Base-by-base conservation (phyloP, 306 rosid species). In the Acacia crassicarpa region DNA sequence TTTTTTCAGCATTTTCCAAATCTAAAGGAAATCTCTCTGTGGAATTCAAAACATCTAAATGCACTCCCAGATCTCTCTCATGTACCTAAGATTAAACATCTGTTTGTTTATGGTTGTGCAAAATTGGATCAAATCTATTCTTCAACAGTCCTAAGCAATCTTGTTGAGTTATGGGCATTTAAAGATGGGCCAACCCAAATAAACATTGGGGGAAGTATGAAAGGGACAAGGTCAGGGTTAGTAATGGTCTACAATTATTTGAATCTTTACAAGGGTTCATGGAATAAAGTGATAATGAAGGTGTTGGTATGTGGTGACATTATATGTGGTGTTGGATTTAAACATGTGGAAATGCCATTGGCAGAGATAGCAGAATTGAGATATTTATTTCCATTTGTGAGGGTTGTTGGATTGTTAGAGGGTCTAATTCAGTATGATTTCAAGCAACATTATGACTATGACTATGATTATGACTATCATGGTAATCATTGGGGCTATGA, bases 1-100 rank as follows among this genome's bases (percentile, higher is more conserved):
- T 35, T 35, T 35, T 35, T 35, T 35, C 40, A 35, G 40, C 7
- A 35, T 4, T 9, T 43, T 43, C 45, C 11, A 35, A 35, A 35
- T 35, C 40, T 35, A 35, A 35, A 35, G 40, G 5, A 0, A 35
- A 0, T 35, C 1, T 0, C 0, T 35, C 40, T 35, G 40, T 0
- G 0, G 0, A 0, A 3, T 45, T 45, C 51, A 45, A 45, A 45
- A 12, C 17, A 45, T 2, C 16, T 45, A 2, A 45, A 0, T 53
- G 3, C 9, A 5, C 9, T 53, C 23, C 59, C 59, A 53, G 59
- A 17, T 53, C 59, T 53, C 3, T 53, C 59, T 53, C 3, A 6
- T 17, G 0, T 3, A 23, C 59, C 23, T 15, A 53, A 53, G 8
- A 17, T 53, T 53, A 9, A 19, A 16, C 1, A 1, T 15, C 6